phyloP scores from a whole-genome alignment of 306 rosid species.

The Pyrus communis region DNA sequence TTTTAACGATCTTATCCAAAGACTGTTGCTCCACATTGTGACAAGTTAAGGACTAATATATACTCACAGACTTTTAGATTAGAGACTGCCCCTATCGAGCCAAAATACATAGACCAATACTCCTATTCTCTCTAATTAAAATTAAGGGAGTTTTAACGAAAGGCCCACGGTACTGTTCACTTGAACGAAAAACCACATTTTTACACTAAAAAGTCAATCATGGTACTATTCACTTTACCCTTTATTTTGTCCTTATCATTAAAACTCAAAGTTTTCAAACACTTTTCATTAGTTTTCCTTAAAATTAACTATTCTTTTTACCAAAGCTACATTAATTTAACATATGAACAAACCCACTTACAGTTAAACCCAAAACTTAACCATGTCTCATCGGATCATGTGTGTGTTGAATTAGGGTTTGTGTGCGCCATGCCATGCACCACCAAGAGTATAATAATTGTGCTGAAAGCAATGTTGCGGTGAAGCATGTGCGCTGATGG shows the following conservation, averaged over 20 bases:
- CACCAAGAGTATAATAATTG: background rate
- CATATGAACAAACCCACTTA: background rate
- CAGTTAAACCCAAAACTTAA: background rate
- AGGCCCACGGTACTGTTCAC: no score
- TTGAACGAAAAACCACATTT: no score
- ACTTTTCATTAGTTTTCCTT: no score
- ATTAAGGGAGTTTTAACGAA: no score
- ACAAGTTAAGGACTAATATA: background rate
- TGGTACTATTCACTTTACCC: no score
- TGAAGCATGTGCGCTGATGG: conserved; percentile 2
- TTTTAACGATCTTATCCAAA: background rate
- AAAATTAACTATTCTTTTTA: no score
- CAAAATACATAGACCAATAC: background rate
- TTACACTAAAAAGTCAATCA: no score
- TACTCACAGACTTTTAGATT: background rate
- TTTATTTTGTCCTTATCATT: no score
- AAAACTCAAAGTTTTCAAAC: no score
- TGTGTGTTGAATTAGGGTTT: background rate
- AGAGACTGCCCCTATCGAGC: background rate
- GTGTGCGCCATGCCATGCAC: background rate
- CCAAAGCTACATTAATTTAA: background rate
- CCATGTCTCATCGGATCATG: background rate
- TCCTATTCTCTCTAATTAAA: background rate
- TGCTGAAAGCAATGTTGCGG: background rate
- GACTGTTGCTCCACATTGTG: no score